Evolutionary conservation across 331 rosid species (phyloP).

Genomic region (Quercus phellos): DNA sequence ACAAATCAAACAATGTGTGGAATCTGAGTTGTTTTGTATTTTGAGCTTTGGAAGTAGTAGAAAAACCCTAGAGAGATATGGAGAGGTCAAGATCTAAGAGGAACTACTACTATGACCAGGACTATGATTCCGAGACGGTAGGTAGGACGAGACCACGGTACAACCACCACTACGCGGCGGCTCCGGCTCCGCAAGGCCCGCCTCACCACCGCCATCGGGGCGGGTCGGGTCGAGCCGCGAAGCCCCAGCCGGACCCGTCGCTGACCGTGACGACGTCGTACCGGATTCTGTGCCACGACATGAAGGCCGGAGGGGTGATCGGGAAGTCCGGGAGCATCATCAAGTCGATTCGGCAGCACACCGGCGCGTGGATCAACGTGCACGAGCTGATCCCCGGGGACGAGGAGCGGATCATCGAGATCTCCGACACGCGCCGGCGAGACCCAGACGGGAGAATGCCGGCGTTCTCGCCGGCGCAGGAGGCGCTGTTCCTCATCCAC

Average conservation of each 20-base stretch:
- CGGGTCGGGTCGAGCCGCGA: slow-evolving; percentile 45
- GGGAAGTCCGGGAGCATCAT: slow-evolving; percentile 98
- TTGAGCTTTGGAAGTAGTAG: not conserved
- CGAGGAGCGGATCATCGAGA: slow-evolving; percentile 93
- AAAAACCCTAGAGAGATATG: slow-evolving; percentile 28
- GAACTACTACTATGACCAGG: slow-evolving; percentile 89
- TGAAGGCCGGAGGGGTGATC: slow-evolving; percentile 94
- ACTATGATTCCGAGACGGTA: slow-evolving; percentile 74
- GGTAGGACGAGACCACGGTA: slow-evolving; percentile 75
- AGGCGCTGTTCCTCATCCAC: slow-evolving; percentile 79
- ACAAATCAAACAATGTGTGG: slow-evolving; percentile 21
- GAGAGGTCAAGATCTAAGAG: slow-evolving; percentile 99
- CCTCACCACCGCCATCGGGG: slow-evolving; percentile 35
- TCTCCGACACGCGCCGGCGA: slow-evolving; percentile 90
- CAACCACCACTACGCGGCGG: slow-evolving; percentile 55
- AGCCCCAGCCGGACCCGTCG: slow-evolving; percentile 48
- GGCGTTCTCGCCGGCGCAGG: slow-evolving; percentile 93
- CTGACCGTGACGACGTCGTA: slow-evolving; percentile 63
- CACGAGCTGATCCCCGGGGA: slow-evolving; percentile 85
- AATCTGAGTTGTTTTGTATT: not conserved
- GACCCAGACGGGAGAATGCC: slow-evolving; percentile 97
- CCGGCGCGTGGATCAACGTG: slow-evolving; percentile 99
- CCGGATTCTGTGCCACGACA: slow-evolving; percentile 83
- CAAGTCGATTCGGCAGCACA: slow-evolving; percentile 91
- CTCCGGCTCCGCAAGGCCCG: not conserved